Percentiles rank a stretch among this genome's conserved stretches.
phyloP scores from a whole-genome alignment of 805 yeast genomes.

The Yamadazyma paraphyllophila region DNA sequence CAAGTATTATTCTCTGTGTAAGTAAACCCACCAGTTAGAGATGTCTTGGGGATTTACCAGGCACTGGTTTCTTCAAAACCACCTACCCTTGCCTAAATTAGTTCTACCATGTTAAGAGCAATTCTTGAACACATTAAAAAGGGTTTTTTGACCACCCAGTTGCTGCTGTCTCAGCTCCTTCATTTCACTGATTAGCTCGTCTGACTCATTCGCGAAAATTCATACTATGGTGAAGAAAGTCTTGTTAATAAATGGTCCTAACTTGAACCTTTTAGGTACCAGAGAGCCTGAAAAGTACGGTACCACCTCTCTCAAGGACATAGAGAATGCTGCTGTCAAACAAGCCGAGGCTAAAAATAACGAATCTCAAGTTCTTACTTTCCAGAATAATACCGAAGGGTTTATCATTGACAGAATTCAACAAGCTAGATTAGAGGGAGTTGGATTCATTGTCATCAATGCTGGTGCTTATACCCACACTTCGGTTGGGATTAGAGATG shows the following conservation, averaged over 20 bases:
- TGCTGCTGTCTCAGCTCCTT: neutral
- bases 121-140: too few relatives aligned
- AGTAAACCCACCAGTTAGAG: too few relatives aligned
- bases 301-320: slow-evolving; percentile 41
- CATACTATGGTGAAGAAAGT: slow-evolving; percentile 39
- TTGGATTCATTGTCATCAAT: slow-evolving; percentile 46
- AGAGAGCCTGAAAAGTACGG: slow-evolving; percentile 54
- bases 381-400: slow-evolving; percentile 48
- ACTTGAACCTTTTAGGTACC: slow-evolving; percentile 47
- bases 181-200: neutral
- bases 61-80: too few relatives aligned
- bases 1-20: too few relatives aligned
- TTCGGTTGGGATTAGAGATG: slow-evolving; percentile 50
- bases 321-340: slow-evolving; percentile 39
- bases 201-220: slow-evolving; percentile 2
- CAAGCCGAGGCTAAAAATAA: slow-evolving; percentile 29
- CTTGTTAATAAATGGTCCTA: slow-evolving; percentile 50
- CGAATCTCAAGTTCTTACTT: slow-evolving; percentile 31
- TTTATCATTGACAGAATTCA: slow-evolving; percentile 47
- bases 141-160: too few relatives aligned
- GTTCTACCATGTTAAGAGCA: too few relatives aligned
- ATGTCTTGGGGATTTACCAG: too few relatives aligned
- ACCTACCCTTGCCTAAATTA: too few relatives aligned
- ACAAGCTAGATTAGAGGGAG: slow-evolving; percentile 42
- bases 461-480: slow-evolving; percentile 57